Base-by-base conservation (phyloP, 208 protist genomes). In the Trypanosoma congolense region DNA sequence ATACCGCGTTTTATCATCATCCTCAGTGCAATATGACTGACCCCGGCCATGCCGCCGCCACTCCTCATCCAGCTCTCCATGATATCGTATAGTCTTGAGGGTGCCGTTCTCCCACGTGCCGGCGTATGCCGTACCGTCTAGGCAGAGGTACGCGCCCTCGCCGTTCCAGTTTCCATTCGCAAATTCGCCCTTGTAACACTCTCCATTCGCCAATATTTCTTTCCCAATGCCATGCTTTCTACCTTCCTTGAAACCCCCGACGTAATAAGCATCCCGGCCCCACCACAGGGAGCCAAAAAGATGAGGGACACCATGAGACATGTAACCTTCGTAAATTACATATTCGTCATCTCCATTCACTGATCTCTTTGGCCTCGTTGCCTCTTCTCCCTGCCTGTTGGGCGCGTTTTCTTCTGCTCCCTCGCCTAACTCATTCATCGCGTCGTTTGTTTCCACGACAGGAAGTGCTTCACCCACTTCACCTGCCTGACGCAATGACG, bases 231-330 rank as follows among this genome's bases (percentile, higher is more conserved):
- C 87, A 52, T 79, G 65, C 19, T 72, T 70, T 45, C 70, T 67
- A 26, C 83, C 87, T 19, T 74, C 47, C 21, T 63, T 46, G 64
- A 90, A 93, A 14, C 56, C 65, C 22, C 87, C 83, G 42, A 61
- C 35, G 52, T 90, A 92, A 65, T 85, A 89, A 14, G 56, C 61
- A 31, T 58, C 5, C 19, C 65, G 59, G 8, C 81, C 77, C 73
- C 72, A 90, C 88, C 88, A 95, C 18, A 92, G 38, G 50, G 83
- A 77, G 2, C 88, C 88, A 47, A 72, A 89, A 4, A 91, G n/a
- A 50, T 92, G 84, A 21, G 88, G 87, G 28, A 83, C 57, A 16
- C 61, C 50, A 41, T 69, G 56, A 2, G 71, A 75, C 4, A 69
- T 86, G 65, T 92, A 92, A 18, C 87, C 87, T 28, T 71, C 54